These are phyloP conservation scores for Ustilago tritici DNA, from an alignment of 1,284 basidiomycete genomes.

Conservation along the genomic window DNA sequence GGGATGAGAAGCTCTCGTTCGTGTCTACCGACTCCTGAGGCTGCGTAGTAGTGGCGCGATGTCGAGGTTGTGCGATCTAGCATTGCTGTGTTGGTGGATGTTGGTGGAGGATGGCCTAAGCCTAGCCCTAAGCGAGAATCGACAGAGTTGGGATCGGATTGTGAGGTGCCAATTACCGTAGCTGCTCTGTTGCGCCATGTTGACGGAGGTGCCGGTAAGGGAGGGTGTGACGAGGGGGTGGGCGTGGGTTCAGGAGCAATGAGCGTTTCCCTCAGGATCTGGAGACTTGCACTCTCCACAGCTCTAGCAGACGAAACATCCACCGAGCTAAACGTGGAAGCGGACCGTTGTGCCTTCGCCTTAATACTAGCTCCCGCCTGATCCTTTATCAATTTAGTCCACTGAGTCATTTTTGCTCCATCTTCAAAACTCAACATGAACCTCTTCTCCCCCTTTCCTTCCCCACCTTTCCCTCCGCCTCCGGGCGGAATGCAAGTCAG, in stretches of 20 bases:
- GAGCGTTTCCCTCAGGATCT: conserved; percentile 57
- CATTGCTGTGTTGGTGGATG: not conserved
- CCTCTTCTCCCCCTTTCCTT: conserved; percentile 13
- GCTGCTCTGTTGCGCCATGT: conserved; percentile 14
- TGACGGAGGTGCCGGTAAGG: not conserved
- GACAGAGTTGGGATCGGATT: not conserved
- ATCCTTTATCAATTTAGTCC: conserved; percentile 22
- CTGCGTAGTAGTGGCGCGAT: conserved; percentile 53
- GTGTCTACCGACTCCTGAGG: conserved; percentile 25
- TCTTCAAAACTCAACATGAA: conserved; percentile 61
- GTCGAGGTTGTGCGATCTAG: conserved; percentile 50
- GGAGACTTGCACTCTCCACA: conserved; percentile 37
- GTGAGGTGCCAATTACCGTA: conserved; percentile 13
- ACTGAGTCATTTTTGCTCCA: conserved; percentile 21
- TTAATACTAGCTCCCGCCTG: conserved; percentile 19
- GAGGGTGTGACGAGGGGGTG: not conserved
- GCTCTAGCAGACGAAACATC: conserved; percentile 10
- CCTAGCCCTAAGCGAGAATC: not conserved
- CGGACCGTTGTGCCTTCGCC: conserved; percentile 7
- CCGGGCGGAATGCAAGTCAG: conserved; percentile 18
- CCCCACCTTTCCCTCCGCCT: not conserved
- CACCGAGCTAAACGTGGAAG: too few species aligned
- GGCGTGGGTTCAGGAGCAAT: conserved; percentile 17
- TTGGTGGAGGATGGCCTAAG: not conserved
- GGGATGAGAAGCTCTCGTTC: conserved; percentile 39